A percentile compares a stretch with the other conserved stretches of the same genome.
Conservation (phyloP, 2,329 filamentous ascomycete species). For the Phialophora expanda region DNA sequence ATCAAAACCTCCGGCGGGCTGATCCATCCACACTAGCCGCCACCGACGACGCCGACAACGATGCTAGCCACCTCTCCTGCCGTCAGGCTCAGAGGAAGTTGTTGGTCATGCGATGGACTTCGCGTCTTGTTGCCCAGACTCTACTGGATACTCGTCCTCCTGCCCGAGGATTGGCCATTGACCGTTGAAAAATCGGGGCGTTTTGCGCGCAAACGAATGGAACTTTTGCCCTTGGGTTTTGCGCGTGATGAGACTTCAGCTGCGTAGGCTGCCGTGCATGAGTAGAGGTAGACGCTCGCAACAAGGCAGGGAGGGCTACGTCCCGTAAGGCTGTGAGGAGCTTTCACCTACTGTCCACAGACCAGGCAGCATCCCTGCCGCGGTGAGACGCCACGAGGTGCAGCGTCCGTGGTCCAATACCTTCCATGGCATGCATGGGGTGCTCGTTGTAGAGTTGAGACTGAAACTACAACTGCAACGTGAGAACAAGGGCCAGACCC, state of each 20-base stretch:
- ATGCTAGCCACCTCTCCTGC: background rate
- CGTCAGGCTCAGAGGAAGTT: background rate
- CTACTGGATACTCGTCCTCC: no score
- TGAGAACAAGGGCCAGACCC: background rate
- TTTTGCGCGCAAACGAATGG: background rate
- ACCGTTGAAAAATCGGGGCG: background rate
- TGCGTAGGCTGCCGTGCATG: background rate
- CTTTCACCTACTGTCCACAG: background rate
- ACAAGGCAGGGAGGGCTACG: background rate
- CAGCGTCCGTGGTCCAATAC: background rate
- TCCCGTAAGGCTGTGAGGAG: background rate
- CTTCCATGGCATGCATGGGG: background rate
- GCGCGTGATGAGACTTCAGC: background rate
- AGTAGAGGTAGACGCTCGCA: background rate
- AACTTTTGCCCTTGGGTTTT: background rate
- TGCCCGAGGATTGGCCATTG: background rate
- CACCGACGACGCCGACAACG: background rate
- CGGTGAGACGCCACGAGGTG: background rate
- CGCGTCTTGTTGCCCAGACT: background rate
- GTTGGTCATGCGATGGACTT: background rate
- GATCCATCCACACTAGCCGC: background rate
- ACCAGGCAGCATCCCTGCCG: background rate
- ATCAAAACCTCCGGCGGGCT: background rate
- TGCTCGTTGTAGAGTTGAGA: background rate
- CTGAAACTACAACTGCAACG: background rate